A percentile compares a stretch with the other conserved stretches of the same genome.
Evolutionary conservation across 768 basidiomycete species (phyloP).

Genomic region (Russula dissimulans): DNA sequence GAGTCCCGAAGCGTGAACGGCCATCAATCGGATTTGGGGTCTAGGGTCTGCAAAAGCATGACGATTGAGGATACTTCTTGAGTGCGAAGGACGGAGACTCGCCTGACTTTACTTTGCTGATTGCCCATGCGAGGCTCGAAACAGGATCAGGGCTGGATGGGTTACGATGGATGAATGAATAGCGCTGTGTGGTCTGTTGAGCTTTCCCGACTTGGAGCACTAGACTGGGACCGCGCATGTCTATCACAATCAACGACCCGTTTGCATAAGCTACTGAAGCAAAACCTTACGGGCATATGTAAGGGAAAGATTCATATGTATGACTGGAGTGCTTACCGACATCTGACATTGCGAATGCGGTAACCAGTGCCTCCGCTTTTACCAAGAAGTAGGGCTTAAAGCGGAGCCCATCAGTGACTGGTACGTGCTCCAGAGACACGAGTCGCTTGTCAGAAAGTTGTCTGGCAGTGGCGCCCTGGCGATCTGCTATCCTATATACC

Average conservation of each 20-base stretch:
- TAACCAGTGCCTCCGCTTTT: slow-evolving; percentile 37
- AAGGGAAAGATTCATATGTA: not conserved
- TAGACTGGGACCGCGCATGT: slow-evolving; percentile 66
- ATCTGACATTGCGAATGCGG: slow-evolving; percentile 57
- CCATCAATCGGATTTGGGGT: slow-evolving; percentile 51
- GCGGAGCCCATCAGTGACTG: slow-evolving; percentile 31
- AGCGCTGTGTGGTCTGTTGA: slow-evolving; percentile 32
- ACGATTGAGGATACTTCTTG: not conserved
- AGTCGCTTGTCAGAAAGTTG: slow-evolving; percentile 39
- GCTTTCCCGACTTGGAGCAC: slow-evolving; percentile 42
- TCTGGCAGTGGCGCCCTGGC: slow-evolving; percentile 17
- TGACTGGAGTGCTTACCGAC: slow-evolving; percentile 43
- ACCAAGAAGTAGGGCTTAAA: slow-evolving; percentile 59
- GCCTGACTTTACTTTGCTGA: slow-evolving; percentile 50
- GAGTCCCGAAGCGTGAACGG: slow-evolving; percentile 46
- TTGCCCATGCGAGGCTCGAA: slow-evolving; percentile 55
- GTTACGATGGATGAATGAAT: slow-evolving; percentile 29
- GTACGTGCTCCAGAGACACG: slow-evolving; percentile 42
- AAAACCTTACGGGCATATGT: slow-evolving; percentile 44
- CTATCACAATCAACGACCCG: slow-evolving; percentile 52
- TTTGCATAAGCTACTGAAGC: slow-evolving; percentile 60
- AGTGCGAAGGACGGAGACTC: not conserved
- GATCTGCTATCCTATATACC: slow-evolving; percentile 35
- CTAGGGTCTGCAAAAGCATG: slow-evolving; percentile 30
- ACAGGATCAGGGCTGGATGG: slow-evolving; percentile 37